Evolutionary conservation across 345 rosid species (phyloP), one percentile per base, ranked within the genome.

Genomic region (Orychophragmus violaceus): DNA sequence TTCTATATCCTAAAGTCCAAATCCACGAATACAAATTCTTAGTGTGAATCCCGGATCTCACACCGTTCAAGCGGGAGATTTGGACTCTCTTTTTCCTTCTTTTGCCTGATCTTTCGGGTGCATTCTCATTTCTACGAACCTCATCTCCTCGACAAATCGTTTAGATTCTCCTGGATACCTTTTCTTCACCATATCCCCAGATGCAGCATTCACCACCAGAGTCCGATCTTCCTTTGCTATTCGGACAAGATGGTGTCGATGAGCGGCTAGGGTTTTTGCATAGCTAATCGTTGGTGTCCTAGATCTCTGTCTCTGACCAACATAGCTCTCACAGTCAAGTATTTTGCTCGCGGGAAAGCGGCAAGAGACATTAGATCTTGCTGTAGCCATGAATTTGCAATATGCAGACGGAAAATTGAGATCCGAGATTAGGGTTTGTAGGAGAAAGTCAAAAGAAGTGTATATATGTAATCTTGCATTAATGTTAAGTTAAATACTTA

Each of bases 131-230:
- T 14, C 6, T 3, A 36, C 96, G 22, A 83, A 86, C 78, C 91
- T 86, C 94, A 91, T 86, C 86, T 91, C 97, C 80, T 91, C 91
- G 66, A 88, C 88, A 75, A 91, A 88, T 21, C 90, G 96, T 58
- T 91, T 88, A 0, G 85, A 72, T 83, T 36, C 41, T 36, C 14
- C 41, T 4, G 41, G 41, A 36, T 36, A 36, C 41, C 41, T 36
- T 12, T 36, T 4, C 14, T 36, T 36, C 6, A 5, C 5, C 4
- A 11, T 11, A n/a, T 35, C 14, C 14, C 14, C 41, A 4, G 14
- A n/a, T 11, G 41, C 41, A 35, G 14, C 6, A 35, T 35, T 11
- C 14, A 35, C 41, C 14, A 35, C 41, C 41, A 35, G 12, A 35
- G 14, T 85, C 88, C 5, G 54, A 44, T 12, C 13, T 44, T 44